phyloP scores from a whole-genome alignment of 345 rosid species.

The Mangifera indica region DNA sequence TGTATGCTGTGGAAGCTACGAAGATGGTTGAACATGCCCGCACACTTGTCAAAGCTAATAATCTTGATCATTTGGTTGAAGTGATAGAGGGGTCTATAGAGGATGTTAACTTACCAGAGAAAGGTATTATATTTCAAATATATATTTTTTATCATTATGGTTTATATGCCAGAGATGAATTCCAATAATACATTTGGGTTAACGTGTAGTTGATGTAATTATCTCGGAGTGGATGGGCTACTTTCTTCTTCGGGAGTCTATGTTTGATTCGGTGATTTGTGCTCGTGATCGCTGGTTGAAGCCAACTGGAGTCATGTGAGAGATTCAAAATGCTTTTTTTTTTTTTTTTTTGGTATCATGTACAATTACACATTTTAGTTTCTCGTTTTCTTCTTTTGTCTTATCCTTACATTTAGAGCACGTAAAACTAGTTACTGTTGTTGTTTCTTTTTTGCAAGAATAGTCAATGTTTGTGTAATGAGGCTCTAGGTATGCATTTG shows the following conservation, averaged over 20 bases:
- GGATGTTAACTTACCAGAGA: constrained; percentile 80
- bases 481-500: no score
- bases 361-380: not conserved
- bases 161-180: not conserved
- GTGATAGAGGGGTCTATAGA: constrained; percentile 87
- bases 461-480: not conserved
- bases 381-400: no score
- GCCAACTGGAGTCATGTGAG: constrained; percentile 92
- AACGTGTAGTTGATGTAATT: constrained; percentile 83
- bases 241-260: constrained; percentile 92
- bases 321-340: not conserved
- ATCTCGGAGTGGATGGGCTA: constrained; percentile 99
- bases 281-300: constrained; percentile 99
- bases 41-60: constrained; percentile 70
- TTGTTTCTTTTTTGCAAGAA: not conserved
- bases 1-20: constrained; percentile 96
- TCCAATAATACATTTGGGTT: constrained; percentile 10
- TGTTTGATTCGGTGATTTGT: constrained; percentile 96
- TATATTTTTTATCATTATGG: not conserved
- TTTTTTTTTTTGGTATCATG: not conserved
- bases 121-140: constrained; percentile 44
- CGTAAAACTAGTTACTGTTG: not conserved
- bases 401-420: no score
- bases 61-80: constrained; percentile 70
- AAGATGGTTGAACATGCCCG: constrained; percentile 94